Conservation (phyloP, 1,284 basidiomycete species). For the Boletus mariae region DNA sequence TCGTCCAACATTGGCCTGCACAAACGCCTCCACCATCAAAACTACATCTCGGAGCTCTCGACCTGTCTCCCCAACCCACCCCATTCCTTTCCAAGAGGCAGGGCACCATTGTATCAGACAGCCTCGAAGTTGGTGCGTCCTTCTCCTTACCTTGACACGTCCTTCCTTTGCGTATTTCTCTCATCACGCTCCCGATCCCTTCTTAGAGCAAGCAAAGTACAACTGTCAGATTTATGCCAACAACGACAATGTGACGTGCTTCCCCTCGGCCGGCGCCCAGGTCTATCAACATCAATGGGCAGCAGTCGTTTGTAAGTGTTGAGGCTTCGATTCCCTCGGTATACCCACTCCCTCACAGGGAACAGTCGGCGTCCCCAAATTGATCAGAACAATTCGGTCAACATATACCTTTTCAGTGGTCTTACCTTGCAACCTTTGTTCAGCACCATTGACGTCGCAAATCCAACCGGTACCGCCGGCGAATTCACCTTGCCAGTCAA, state of each 20-base stretch:
- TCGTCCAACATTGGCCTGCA: conserved; percentile 37
- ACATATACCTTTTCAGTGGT: conserved; percentile 69
- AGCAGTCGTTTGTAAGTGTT: conserved; percentile 67
- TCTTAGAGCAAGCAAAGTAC: conserved; percentile 32
- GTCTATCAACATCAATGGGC: conserved; percentile 69
- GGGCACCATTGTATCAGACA: conserved; percentile 37
- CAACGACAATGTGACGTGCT: conserved; percentile 72
- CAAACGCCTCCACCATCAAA: conserved; percentile 34
- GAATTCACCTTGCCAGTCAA: conserved; percentile 53
- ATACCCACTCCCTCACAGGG: conserved; percentile 40
- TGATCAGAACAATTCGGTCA: conserved; percentile 46
- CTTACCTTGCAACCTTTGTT: conserved; percentile 53
- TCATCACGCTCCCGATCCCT: conserved; percentile 12
- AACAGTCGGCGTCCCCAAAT: conserved; percentile 48
- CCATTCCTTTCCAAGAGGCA: conserved; percentile 19
- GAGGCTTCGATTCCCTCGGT: conserved; percentile 5
- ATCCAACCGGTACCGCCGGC: conserved; percentile 56
- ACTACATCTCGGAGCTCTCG: conserved; percentile 14
- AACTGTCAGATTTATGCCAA: conserved; percentile 42
- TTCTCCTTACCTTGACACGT: conserved; percentile 9
- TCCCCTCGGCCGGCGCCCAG: conserved; percentile 48
- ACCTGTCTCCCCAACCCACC: conserved; percentile 13
- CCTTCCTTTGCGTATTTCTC: conserved; percentile 6
- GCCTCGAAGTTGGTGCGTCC: conserved; percentile 41
- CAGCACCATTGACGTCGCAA: conserved; percentile 38